Evolutionary conservation across 2,329 filamentous ascomycete species (phyloP).

Genomic region (Alternaria ventricosa): DNA sequence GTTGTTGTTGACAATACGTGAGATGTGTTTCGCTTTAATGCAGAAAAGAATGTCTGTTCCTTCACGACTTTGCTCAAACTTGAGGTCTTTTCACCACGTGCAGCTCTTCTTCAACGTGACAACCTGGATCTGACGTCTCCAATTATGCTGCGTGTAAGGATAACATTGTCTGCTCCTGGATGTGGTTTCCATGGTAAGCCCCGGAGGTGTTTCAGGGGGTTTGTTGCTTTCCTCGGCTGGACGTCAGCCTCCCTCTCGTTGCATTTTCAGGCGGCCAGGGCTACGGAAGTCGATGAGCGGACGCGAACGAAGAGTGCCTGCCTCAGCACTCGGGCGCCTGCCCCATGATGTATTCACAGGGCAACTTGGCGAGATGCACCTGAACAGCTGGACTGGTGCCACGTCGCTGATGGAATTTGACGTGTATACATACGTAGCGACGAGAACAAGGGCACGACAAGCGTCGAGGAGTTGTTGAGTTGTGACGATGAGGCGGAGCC

Average conservation of each 20-base stretch:
- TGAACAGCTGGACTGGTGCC: neutral
- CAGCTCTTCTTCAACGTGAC: neutral
- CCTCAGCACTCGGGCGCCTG: neutral
- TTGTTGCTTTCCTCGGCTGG: neutral
- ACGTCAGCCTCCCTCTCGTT: neutral
- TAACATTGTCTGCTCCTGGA: neutral
- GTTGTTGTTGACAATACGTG: neutral
- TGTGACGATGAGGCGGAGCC: conserved; percentile 3
- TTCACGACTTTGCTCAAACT: neutral
- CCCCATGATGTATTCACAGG: conserved; percentile 5
- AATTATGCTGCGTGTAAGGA: neutral
- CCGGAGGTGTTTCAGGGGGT: neutral
- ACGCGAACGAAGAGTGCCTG: neutral
- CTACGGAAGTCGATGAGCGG: neutral
- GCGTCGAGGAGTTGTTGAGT: conserved; percentile 3
- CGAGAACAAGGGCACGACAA: neutral
- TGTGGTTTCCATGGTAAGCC: neutral
- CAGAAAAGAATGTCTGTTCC: neutral
- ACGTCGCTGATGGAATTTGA: neutral
- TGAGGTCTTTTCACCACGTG: neutral
- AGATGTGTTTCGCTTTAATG: conserved; percentile 2
- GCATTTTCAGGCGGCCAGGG: neutral
- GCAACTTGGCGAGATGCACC: neutral
- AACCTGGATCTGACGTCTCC: neutral
- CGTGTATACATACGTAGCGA: neutral